Percentiles rank a stretch among this genome's conserved stretches.
These are phyloP conservation scores for Psilocybe cyanescens DNA, from an alignment of 768 basidiomycete species.

Conservation along the genomic window DNA sequence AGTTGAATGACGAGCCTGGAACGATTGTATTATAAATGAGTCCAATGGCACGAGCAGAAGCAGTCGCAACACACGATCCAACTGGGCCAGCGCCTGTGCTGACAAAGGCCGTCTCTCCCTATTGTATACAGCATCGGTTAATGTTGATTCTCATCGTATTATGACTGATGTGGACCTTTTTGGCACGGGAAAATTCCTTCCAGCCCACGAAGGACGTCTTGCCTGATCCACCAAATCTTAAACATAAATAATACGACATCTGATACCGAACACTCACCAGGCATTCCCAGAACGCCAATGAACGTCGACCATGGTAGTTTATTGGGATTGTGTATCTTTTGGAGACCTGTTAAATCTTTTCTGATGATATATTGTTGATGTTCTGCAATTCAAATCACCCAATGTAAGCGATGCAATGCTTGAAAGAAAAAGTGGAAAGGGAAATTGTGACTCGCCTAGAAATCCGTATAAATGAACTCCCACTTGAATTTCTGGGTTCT, in stretches of 20 bases:
- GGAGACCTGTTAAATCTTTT: slow-evolving; percentile 23
- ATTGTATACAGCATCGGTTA: too few relatives aligned
- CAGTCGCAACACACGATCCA: slow-evolving; percentile 52
- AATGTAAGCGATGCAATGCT: slow-evolving; percentile 33
- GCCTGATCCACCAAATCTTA: slow-evolving; percentile 23
- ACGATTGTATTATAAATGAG: background rate
- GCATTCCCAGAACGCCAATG: slow-evolving; percentile 58
- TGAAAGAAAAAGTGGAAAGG: too few relatives aligned
- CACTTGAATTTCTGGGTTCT: slow-evolving; percentile 31
- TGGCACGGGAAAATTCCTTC: slow-evolving; percentile 42
- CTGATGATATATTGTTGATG: slow-evolving; percentile 44
- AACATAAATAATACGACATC: too few relatives aligned
- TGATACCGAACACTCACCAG: slow-evolving; percentile 36
- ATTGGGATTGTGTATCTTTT: slow-evolving; percentile 41
- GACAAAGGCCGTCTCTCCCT: slow-evolving; percentile 47
- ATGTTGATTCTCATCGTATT: too few relatives aligned
- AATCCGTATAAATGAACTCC: slow-evolving; percentile 34
- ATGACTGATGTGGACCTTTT: slow-evolving; percentile 29
- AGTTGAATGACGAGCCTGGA: slow-evolving; percentile 51
- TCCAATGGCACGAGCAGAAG: background rate
- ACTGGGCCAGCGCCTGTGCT: slow-evolving; percentile 53
- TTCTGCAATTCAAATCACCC: slow-evolving; percentile 31
- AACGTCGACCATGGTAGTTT: slow-evolving; percentile 52
- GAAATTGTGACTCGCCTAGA: too few relatives aligned
- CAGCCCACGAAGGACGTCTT: slow-evolving; percentile 43